These are phyloP conservation scores for Zygoascus biomembranicola DNA, from an alignment of 805 yeast species.

Conservation along the genomic window DNA sequence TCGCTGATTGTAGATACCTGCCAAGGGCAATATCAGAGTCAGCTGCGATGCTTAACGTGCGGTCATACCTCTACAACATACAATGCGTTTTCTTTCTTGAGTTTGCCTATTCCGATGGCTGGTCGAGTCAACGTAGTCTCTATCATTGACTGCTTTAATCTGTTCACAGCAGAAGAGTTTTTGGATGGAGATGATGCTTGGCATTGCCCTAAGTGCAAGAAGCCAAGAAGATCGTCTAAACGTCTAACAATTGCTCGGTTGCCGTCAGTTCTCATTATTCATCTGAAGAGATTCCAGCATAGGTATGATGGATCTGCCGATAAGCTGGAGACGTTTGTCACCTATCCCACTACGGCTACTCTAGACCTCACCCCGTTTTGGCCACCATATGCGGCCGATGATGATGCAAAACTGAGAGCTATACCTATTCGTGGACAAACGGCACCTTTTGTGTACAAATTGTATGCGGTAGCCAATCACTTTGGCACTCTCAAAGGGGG, in stretches of 20 bases:
- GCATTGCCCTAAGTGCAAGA: conserved; percentile 72
- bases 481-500: conserved; percentile 78
- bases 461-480: conserved; percentile 80
- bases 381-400: conserved; percentile 42
- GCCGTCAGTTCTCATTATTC: conserved; percentile 73
- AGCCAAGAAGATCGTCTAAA: conserved; percentile 56
- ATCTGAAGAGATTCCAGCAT: conserved; percentile 68
- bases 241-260: conserved; percentile 64
- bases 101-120: conserved; percentile 64
- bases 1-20: conserved; percentile 74
- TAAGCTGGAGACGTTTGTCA: conserved; percentile 57
- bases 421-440: conserved; percentile 62
- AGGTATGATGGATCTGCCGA: conserved; percentile 24
- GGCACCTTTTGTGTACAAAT: conserved; percentile 70
- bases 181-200: conserved; percentile 75
- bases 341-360: conserved; percentile 47
- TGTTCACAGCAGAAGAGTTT: conserved; percentile 66
- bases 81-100: conserved; percentile 69
- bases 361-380: conserved; percentile 65
- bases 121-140: conserved; percentile 25
- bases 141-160: conserved; percentile 62
- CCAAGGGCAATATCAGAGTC: conserved; percentile 86
- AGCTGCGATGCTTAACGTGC: conserved; percentile 65
- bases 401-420: conserved; percentile 39
- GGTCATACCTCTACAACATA: conserved; percentile 74